phyloP scores from a whole-genome alignment of 805 yeast genomes.

The Dipodascopsis uninucleata region DNA sequence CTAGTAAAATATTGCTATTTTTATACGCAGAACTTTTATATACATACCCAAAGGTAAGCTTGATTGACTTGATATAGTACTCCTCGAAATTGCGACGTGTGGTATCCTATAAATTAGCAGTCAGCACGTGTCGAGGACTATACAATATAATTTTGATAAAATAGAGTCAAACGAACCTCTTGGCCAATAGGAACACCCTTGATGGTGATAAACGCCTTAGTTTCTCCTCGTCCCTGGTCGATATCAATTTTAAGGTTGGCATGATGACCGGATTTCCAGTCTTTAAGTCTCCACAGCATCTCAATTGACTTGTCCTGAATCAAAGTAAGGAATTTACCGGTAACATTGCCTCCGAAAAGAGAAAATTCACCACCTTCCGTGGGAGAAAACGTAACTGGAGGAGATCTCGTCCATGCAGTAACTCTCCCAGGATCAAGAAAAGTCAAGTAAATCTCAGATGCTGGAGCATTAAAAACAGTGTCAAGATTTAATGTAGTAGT shows the following conservation, averaged over 20 bases:
- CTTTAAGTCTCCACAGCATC: conserved; percentile 80
- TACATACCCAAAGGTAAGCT: conserved; percentile 71
- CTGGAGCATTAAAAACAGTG: conserved; percentile 79
- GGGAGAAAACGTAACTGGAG: conserved; percentile 53
- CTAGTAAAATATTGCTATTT: neutral
- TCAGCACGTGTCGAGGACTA: neutral
- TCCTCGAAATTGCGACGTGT: conserved; percentile 82
- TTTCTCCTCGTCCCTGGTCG: conserved; percentile 78
- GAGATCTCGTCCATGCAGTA: conserved; percentile 86
- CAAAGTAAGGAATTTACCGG: conserved; percentile 63
- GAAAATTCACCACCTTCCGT: conserved; percentile 59
- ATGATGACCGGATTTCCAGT: conserved; percentile 83
- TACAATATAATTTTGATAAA: no score
- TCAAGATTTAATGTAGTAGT: conserved; percentile 75
- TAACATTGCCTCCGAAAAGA: conserved; percentile 83
- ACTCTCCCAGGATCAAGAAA: conserved; percentile 73
- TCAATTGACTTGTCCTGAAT: conserved; percentile 57
- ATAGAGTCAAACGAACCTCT: conserved; percentile 42
- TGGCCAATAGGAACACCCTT: conserved; percentile 93
- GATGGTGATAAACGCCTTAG: conserved; percentile 73
- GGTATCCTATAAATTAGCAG: conserved; percentile 48
- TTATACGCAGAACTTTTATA: neutral
- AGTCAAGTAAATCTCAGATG: conserved; percentile 77
- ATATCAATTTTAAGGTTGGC: conserved; percentile 66
- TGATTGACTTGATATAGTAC: conserved; percentile 84